phyloP scores from a whole-genome alignment of 306 rosid species.

The Citrullus mucosospermus region DNA sequence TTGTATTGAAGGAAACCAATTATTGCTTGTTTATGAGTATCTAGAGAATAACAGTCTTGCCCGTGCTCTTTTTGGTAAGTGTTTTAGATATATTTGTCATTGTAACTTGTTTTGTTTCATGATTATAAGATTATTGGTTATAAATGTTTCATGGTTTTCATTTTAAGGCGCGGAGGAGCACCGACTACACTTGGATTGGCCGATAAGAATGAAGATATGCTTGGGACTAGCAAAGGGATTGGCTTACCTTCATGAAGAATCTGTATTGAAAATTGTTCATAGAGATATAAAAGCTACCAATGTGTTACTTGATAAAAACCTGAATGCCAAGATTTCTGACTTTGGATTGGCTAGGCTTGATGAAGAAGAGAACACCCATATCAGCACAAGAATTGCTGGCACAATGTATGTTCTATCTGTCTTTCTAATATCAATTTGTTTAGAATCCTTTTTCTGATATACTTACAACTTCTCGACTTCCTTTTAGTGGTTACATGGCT shows the following conservation, averaged over 20 bases:
- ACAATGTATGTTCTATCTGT: constrained; percentile 29
- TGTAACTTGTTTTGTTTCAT: not conserved
- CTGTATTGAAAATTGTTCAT: constrained; percentile 79
- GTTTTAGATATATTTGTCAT: not conserved
- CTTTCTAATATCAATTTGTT: not conserved
- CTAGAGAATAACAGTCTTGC: constrained; percentile 93
- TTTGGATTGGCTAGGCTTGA: constrained; percentile 89
- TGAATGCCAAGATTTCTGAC: constrained; percentile 87
- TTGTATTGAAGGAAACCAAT: constrained; percentile 86
- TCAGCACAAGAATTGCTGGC: constrained; percentile 80
- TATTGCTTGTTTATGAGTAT: constrained; percentile 77
- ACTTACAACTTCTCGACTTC: not conserved
- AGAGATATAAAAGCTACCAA: constrained; percentile 95
- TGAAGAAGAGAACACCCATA: constrained; percentile 76
- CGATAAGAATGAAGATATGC: constrained; percentile 48
- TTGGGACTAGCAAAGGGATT: constrained; percentile 73
- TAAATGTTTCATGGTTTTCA: not conserved
- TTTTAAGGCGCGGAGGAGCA: constrained; percentile 44
- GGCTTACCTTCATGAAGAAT: constrained; percentile 86
- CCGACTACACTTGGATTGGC: constrained; percentile 55
- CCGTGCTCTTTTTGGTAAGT: constrained; percentile 81
- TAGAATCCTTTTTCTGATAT: not conserved
- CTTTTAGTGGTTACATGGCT: constrained; percentile 83
- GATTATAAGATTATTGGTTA: not conserved
- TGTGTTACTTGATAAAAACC: constrained; percentile 64